Conservation (phyloP, 2,329 filamentous ascomycete species). For the Fusarium drepaniforme region DNA sequence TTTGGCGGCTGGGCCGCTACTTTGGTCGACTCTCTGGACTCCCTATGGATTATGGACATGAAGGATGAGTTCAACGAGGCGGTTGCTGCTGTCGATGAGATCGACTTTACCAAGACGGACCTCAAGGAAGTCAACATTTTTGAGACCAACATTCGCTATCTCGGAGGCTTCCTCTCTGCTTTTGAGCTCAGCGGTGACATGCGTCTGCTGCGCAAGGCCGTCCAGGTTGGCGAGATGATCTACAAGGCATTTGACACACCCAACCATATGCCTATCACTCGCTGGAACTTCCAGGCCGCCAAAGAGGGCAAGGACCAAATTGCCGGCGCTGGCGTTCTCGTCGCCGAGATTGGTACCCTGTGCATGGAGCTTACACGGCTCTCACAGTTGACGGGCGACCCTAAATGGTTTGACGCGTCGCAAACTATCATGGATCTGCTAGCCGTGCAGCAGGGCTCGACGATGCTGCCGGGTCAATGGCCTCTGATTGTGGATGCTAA, state of each 20-base stretch:
- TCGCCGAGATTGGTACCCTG: slow-evolving; percentile 70
- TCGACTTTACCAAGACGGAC: slow-evolving; percentile 71
- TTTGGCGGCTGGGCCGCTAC: slow-evolving; percentile 78
- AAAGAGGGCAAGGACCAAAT: slow-evolving; percentile 48
- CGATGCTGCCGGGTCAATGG: slow-evolving; percentile 79
- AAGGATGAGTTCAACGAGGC: slow-evolving; percentile 74
- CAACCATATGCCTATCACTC: slow-evolving; percentile 71
- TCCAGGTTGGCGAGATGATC: slow-evolving; percentile 73
- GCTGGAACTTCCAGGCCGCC: slow-evolving; percentile 56
- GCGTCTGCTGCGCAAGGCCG: slow-evolving; percentile 70
- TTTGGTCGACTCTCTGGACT: slow-evolving; percentile 75
- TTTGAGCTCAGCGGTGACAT: slow-evolving; percentile 73
- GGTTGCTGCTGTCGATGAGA: slow-evolving; percentile 65
- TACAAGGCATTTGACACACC: slow-evolving; percentile 77
- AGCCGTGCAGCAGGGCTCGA: slow-evolving; percentile 73
- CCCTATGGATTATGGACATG: slow-evolving; percentile 80
- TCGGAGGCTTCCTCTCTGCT: slow-evolving; percentile 76
- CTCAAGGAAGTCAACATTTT: slow-evolving; percentile 70
- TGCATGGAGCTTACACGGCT: slow-evolving; percentile 80
- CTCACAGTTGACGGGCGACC: slow-evolving; percentile 78
- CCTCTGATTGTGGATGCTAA: slow-evolving; percentile 56
- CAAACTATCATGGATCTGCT: slow-evolving; percentile 76
- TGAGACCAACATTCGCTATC: slow-evolving; percentile 78
- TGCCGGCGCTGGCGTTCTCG: slow-evolving; percentile 54
- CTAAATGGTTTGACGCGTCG: slow-evolving; percentile 81